Evolutionary conservation across 164 flowering plant genomes (phyloP).

Genomic region (Vitis rotundifolia): DNA sequence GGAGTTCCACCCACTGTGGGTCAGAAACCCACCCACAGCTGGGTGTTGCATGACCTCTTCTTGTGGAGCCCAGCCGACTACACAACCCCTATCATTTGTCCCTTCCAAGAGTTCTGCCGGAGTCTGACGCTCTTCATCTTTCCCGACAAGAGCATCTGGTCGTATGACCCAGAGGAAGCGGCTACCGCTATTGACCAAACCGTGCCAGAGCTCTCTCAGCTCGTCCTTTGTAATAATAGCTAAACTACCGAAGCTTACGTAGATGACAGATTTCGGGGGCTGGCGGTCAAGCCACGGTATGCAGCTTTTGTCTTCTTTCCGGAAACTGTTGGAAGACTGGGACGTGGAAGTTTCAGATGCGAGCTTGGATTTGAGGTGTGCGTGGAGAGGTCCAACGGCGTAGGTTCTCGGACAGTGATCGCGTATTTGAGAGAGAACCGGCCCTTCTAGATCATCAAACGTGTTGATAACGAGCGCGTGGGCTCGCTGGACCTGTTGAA

Average conservation of each 20-base stretch:
- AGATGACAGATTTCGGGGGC: background rate
- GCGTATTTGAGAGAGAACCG: slow-evolving; percentile 19
- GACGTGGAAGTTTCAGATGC: background rate
- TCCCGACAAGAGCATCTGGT: background rate
- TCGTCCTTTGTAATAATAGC: background rate
- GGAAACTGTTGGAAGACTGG: background rate
- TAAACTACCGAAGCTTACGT: slow-evolving; percentile 11
- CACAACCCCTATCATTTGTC: background rate
- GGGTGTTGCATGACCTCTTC: slow-evolving; percentile 7
- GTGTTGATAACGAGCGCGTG: slow-evolving; percentile 22
- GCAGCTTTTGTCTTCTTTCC: slow-evolving; percentile 16
- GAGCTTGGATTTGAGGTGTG: slow-evolving; percentile 3
- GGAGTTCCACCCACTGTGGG: too few relatives aligned
- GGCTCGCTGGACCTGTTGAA: background rate
- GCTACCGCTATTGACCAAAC: background rate
- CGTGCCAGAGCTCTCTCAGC: slow-evolving; percentile 7
- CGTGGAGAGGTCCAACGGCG: too few relatives aligned
- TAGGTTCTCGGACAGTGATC: too few relatives aligned
- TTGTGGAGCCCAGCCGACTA: slow-evolving; percentile 5
- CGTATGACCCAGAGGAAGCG: slow-evolving; percentile 6
- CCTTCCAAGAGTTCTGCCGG: background rate
- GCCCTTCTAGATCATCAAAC: slow-evolving; percentile 25
- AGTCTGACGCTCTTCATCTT: background rate
- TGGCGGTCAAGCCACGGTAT: too few relatives aligned
- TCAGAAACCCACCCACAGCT: background rate